These are phyloP conservation scores for Fraxinus excelsior DNA, from an alignment of 257 asterid genomes.

Conservation along the genomic window DNA sequence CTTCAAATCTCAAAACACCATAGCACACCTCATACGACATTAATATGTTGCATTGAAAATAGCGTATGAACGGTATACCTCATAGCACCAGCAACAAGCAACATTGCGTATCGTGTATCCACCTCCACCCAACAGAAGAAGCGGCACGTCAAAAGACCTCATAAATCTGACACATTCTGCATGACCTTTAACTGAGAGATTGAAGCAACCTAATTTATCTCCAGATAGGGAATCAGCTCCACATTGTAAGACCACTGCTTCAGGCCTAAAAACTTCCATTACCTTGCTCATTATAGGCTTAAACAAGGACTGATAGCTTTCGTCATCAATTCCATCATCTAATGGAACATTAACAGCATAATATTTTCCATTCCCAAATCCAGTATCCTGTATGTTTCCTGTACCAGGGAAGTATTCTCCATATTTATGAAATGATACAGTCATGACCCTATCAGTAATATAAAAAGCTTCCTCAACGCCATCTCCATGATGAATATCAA, in stretches of 20 bases:
- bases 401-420: slow-evolving; percentile 52
- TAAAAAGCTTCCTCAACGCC: slow-evolving; percentile 50
- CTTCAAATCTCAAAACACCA: neutral
- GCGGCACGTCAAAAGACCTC: slow-evolving; percentile 48
- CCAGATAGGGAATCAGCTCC: slow-evolving; percentile 52
- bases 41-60: neutral
- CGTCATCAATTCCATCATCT: slow-evolving; percentile 50
- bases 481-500: slow-evolving; percentile 50
- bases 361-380: slow-evolving; percentile 40
- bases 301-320: slow-evolving; percentile 45
- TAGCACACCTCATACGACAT: neutral
- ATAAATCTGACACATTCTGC: slow-evolving; percentile 46
- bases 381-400: slow-evolving; percentile 42
- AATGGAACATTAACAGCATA: slow-evolving; percentile 47
- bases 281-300: slow-evolving; percentile 51
- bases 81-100: slow-evolving; percentile 52
- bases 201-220: slow-evolving; percentile 47
- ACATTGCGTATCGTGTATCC: slow-evolving; percentile 51
- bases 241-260: slow-evolving; percentile 49
- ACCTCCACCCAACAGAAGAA: slow-evolving; percentile 45
- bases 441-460: slow-evolving; percentile 51
- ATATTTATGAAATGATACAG: slow-evolving; percentile 51
- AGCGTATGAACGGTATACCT: slow-evolving; percentile 28
- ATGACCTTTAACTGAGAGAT: slow-evolving; percentile 45
- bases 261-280: slow-evolving; percentile 47